Conservation (phyloP, 257 asterid genomes). For the Nyctanthes arbortristis region DNA sequence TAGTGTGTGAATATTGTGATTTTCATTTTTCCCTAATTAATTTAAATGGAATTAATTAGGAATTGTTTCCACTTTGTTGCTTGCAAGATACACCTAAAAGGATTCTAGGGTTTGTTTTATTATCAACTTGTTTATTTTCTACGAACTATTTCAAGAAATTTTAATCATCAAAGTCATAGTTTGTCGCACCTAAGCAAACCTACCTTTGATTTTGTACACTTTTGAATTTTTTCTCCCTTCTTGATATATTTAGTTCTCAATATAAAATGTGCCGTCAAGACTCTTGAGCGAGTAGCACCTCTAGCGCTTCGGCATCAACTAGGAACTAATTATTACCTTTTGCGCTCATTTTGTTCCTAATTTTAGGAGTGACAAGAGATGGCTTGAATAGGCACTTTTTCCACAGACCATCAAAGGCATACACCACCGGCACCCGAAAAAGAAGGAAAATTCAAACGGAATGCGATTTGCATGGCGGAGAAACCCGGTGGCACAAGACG, state of each 20-base stretch:
- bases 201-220: conserved; percentile 40
- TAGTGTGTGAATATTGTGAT: not conserved
- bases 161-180: not conserved
- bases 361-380: conserved; percentile 84
- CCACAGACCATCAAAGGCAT: conserved; percentile 97
- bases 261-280: not conserved
- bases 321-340: too few relatives aligned
- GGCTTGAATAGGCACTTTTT: conserved; percentile 93
- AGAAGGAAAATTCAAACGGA: conserved; percentile 92
- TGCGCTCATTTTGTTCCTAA: too few relatives aligned
- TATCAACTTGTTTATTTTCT: conserved; percentile 9
- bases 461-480: conserved; percentile 88
- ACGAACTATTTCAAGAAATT: conserved; percentile 14
- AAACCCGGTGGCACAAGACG: conserved; percentile 99
- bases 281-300: not conserved
- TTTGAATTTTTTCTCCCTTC: not conserved
- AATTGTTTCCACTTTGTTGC: conserved; percentile 18
- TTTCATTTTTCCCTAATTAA: too few relatives aligned
- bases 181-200: conserved; percentile 64
- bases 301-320: not conserved
- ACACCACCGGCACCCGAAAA: conserved; percentile 96
- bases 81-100: conserved; percentile 25
- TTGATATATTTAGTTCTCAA: not conserved
- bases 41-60: conserved; percentile 58
- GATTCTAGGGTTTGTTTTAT: conserved; percentile 43